A percentile compares a stretch with the other conserved stretches of the same genome.
phyloP scores from a whole-genome alignment of 139 green algal genomes.

The Picochlorum sp. region DNA sequence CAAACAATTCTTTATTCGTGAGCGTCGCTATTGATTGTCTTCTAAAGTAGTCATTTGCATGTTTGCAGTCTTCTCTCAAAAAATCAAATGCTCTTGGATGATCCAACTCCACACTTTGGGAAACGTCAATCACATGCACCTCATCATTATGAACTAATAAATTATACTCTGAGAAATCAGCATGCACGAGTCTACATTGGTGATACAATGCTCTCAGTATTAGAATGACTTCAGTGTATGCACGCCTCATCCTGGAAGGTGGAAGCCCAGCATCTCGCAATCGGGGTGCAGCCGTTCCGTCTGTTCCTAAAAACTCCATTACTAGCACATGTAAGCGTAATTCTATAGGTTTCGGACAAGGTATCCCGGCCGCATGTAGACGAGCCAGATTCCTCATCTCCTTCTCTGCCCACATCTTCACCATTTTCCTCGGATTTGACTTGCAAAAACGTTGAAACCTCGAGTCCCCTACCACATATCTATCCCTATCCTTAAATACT shows the following conservation, averaged over 20 bases:
- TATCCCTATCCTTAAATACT: conserved; percentile 89
- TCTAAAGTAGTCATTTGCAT: conserved; percentile 91
- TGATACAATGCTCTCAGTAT: conserved; percentile 75
- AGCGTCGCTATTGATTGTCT: conserved; percentile 64
- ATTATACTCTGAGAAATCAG: conserved; percentile 96
- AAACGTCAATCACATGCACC: conserved; percentile 88
- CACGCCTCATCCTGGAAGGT: conserved; percentile 33
- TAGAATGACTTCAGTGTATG: conserved; percentile 69
- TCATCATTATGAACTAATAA: conserved; percentile 58
- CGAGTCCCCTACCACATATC: conserved; percentile 93
- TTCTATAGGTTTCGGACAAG: conserved; percentile 63
- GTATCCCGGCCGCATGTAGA: conserved; percentile 61
- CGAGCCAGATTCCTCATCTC: conserved; percentile 93
- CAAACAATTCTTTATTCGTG: conserved; percentile 87
- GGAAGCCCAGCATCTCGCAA: conserved; percentile 81
- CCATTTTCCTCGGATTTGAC: conserved; percentile 97
- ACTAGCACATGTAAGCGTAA: conserved; percentile 89
- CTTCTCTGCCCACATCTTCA: conserved; percentile 98
- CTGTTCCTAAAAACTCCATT: conserved; percentile 83
- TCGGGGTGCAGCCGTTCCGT: conserved; percentile 76
- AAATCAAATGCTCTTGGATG: conserved; percentile 96
- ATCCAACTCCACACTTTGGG: conserved; percentile 93
- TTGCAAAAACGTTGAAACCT: conserved; percentile 90
- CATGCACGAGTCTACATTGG: conserved; percentile 88
- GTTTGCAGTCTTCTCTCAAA: conserved; percentile 79